Conservation (phyloP, 2,329 filamentous ascomycete species). For the Trichoderma harzianum region DNA sequence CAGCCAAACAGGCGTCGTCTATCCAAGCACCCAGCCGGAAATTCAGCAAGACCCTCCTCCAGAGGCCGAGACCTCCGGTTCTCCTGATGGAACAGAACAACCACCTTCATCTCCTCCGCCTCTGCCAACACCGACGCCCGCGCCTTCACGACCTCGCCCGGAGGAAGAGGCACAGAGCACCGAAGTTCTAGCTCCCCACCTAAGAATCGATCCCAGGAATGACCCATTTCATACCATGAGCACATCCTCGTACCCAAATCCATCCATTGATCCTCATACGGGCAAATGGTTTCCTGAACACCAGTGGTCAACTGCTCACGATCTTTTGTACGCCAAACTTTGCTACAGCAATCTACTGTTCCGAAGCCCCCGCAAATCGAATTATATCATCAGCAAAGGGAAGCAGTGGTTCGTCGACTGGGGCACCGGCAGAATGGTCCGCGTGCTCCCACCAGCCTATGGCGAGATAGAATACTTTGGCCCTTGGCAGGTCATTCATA, state of each 20-base stretch:
- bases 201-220: slow-evolving; percentile 28
- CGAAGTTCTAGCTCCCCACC: slow-evolving; percentile 19
- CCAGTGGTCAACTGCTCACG: slow-evolving; percentile 53
- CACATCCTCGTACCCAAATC: slow-evolving; percentile 44
- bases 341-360: slow-evolving; percentile 58
- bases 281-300: slow-evolving; percentile 57
- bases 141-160: slow-evolving; percentile 8
- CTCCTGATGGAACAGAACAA: slow-evolving; percentile 2
- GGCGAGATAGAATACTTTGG: slow-evolving; percentile 49
- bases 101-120: slow-evolving; percentile 21
- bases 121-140: slow-evolving; percentile 12
- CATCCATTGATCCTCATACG: slow-evolving; percentile 44
- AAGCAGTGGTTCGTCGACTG: slow-evolving; percentile 60
- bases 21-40: slow-evolving; percentile 17
- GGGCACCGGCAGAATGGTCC: slow-evolving; percentile 52
- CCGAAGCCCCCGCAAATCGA: slow-evolving; percentile 55
- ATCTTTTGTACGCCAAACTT: slow-evolving; percentile 57
- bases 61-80: neutral
- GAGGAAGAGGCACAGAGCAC: slow-evolving; percentile 18
- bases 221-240: slow-evolving; percentile 40
- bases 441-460: slow-evolving; percentile 53
- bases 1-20: slow-evolving; percentile 30
- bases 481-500: slow-evolving; percentile 49
- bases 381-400: slow-evolving; percentile 54
- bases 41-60: slow-evolving; percentile 5